A percentile compares a stretch with the other conserved stretches of the same genome.
Evolutionary conservation across 2,329 filamentous ascomycete species (phyloP).

Genomic region (Eurotiales sp.): DNA sequence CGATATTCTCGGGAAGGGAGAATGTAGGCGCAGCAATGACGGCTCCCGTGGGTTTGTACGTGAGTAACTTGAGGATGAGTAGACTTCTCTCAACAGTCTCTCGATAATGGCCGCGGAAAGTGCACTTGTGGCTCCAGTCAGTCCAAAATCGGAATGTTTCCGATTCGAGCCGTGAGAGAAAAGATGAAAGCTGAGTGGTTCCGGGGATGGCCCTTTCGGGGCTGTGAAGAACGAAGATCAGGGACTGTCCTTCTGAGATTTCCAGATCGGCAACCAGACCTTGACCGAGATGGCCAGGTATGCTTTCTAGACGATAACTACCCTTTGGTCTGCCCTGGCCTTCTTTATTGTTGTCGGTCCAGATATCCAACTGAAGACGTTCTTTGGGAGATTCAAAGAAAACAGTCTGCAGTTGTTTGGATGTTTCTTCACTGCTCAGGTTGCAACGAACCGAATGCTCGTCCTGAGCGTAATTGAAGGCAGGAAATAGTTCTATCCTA

Average conservation of each 20-base stretch:
- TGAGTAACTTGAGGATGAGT: slow-evolving; percentile 71
- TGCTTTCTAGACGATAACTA: slow-evolving; percentile 53
- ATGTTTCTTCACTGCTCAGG: slow-evolving; percentile 33
- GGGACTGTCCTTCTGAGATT: slow-evolving; percentile 62
- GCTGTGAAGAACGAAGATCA: slow-evolving; percentile 67
- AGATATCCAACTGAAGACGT: slow-evolving; percentile 65
- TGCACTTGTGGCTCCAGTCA: slow-evolving; percentile 67
- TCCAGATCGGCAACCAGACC: slow-evolving; percentile 60
- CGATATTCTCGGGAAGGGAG: slow-evolving; percentile 70
- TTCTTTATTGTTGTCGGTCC: slow-evolving; percentile 58
- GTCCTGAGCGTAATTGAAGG: slow-evolving; percentile 66
- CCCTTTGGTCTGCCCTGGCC: slow-evolving; percentile 48
- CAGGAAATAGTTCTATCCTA: slow-evolving; percentile 67
- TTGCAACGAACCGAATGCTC: slow-evolving; percentile 45
- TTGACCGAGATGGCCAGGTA: slow-evolving; percentile 54
- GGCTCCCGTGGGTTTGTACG: slow-evolving; percentile 73
- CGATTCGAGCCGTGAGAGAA: slow-evolving; percentile 62
- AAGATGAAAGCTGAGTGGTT: slow-evolving; percentile 53
- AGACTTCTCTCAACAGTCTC: slow-evolving; percentile 69
- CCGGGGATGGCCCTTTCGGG: slow-evolving; percentile 58
- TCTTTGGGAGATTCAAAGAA: slow-evolving; percentile 59
- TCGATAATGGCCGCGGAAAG: slow-evolving; percentile 68
- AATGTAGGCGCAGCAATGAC: slow-evolving; percentile 75
- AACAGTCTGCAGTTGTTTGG: slow-evolving; percentile 54
- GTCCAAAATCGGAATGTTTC: slow-evolving; percentile 70